Evolutionary conservation across 2,329 filamentous ascomycete species (phyloP), one percentile per base, ranked within the genome.

Genomic region (Magnaporthiopsis rhizophila): DNA sequence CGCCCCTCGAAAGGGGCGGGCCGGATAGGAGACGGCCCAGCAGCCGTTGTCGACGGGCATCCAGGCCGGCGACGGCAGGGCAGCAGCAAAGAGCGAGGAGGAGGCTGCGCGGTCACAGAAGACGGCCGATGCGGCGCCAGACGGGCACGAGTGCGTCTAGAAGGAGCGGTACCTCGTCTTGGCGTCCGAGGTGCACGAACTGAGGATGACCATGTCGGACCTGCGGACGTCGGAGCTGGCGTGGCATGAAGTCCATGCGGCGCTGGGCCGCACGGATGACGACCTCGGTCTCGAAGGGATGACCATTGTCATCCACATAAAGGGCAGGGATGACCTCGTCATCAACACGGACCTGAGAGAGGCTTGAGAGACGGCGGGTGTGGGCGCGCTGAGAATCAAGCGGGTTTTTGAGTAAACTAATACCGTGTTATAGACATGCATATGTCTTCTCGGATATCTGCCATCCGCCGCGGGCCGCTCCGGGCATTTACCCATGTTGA

Each of bases 261-360:
- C 28, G n/a, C 57, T 30, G 45, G 67, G 71, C 28, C 69, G 71
- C 9, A 36, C 12, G 24, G 74, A 74, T 50, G 74, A 74, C 21
- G 75, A 79, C 30, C 67, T 79, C 59, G 77, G 77, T 21, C 78
- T 83, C 36, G 75, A 81, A 65, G 80, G 80, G 13, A 69, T 83
- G 62, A 83, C 81, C 7, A 79, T 83, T 65, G 78, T 83, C 60
- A 73, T 84, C 71, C 82, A 83, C 71, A 72, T 81, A 68, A 78
- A 72, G 68, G 76, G 77, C 59, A 80, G 76, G 70, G 80, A 83
- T 61, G 81, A 84, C 66, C 68, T 84, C 69, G 77, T 83, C 60
- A 79, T 84, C 68, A 81, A 80, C 64, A 83, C 81, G 3, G 78
- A 82, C 69, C 72, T 82, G 70, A 71, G 68, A 7, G 67, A 65